Evolutionary conservation across 306 rosid genomes (phyloP).

Genomic region (Citrullus mucosospermus): DNA sequence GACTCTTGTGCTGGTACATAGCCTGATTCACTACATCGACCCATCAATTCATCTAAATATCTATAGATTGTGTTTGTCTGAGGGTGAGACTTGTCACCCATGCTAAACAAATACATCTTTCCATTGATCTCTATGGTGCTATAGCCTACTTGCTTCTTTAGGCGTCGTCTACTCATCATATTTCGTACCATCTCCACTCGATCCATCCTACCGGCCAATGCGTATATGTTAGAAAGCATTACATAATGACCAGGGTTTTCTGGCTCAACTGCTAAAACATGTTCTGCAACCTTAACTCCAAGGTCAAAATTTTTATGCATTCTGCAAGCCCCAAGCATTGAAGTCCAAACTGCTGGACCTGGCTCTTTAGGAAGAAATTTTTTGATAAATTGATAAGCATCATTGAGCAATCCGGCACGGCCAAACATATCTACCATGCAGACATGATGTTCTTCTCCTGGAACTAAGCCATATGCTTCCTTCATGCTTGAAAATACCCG

Average conservation of each 20-base stretch:
- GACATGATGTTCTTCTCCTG: constrained; percentile 75
- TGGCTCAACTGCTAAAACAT: constrained; percentile 59
- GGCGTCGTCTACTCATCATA: constrained; percentile 46
- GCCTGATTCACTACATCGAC: constrained; percentile 61
- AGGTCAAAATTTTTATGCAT: constrained; percentile 70
- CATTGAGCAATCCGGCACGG: constrained; percentile 64
- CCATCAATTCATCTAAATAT: constrained; percentile 52
- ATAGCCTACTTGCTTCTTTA: constrained; percentile 72
- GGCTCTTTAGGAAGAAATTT: constrained; percentile 26
- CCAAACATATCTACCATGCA: constrained; percentile 91
- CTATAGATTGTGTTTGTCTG: constrained; percentile 38
- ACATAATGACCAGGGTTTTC: constrained; percentile 89
- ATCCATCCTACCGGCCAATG: constrained; percentile 67
- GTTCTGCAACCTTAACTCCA: constrained; percentile 64
- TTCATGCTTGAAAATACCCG: constrained; percentile 45
- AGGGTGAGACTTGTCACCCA: constrained; percentile 64
- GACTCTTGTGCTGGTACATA: constrained; percentile 37
- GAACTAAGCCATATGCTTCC: constrained; percentile 45
- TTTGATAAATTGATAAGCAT: constrained; percentile 46
- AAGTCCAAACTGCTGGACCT: constrained; percentile 61
- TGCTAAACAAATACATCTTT: constrained; percentile 43
- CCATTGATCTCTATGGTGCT: constrained; percentile 55
- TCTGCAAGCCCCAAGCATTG: constrained; percentile 87
- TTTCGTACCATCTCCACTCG: constrained; percentile 58
- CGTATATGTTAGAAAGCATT: constrained; percentile 73